Percentiles rank a stretch among this genome's conserved stretches.
Conservation (phyloP, 2,329 filamentous ascomycete genomes). For the Alternaria ventricosa region DNA sequence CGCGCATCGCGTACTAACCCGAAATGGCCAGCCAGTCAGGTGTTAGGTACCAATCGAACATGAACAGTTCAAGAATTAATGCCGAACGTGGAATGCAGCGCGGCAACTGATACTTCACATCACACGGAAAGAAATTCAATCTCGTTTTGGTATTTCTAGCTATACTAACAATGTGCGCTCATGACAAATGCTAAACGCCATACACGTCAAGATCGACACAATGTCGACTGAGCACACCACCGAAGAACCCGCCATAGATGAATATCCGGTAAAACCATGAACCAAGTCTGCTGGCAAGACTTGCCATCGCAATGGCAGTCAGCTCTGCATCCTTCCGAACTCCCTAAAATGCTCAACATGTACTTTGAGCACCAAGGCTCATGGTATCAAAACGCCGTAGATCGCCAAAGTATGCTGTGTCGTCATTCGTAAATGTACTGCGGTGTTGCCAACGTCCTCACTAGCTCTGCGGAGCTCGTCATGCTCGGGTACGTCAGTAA, state of each 20-base stretch:
- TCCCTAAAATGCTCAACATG: constrained; percentile 19
- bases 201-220: not conserved
- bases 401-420: constrained; percentile 18
- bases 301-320: constrained; percentile 1
- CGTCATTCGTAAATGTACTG: constrained; percentile 26
- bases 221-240: not conserved
- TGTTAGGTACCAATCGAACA: not conserved
- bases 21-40: constrained; percentile 1
- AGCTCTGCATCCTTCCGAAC: constrained; percentile 13
- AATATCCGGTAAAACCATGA: not conserved
- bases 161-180: not conserved
- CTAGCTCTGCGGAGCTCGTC: not conserved
- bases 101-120: not conserved
- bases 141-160: not conserved
- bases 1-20: constrained; percentile 15
- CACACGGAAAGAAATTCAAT: not conserved
- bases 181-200: not conserved
- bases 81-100: not conserved
- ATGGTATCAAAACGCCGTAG: constrained; percentile 32
- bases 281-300: not conserved
- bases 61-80: not conserved
- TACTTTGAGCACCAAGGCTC: constrained; percentile 16
- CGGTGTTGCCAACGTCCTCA: not conserved
- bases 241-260: not conserved
- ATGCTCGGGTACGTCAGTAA: not conserved